These are phyloP conservation scores for Penicillium diatomitis DNA, from an alignment of 495 filamentous ascomycete species.

Conservation along the genomic window DNA sequence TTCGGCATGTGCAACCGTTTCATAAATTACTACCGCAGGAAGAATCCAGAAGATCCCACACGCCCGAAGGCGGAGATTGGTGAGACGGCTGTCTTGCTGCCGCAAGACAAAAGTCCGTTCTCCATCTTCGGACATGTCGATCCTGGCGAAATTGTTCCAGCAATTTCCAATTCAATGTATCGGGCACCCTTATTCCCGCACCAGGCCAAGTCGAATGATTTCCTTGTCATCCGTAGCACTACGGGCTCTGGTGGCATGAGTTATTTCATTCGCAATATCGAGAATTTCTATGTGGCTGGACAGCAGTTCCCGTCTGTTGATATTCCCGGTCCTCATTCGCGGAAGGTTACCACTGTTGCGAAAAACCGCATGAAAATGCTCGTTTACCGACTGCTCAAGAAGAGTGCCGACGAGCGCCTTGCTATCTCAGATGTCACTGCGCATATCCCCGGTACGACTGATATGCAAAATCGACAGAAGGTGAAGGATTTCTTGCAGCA, in stretches of 20 bases:
- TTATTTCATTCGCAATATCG: constrained; percentile 79
- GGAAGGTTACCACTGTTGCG: constrained; percentile 86
- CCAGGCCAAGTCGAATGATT: constrained; percentile 66
- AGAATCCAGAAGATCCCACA: constrained; percentile 65
- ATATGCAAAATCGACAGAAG: constrained; percentile 92
- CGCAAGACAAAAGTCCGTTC: constrained; percentile 92
- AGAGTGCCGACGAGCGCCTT: constrained; percentile 57
- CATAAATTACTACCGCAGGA: constrained; percentile 92
- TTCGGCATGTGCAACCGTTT: constrained; percentile 94
- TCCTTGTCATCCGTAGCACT: constrained; percentile 71
- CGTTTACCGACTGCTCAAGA: constrained; percentile 72
- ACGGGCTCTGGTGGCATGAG: constrained; percentile 63
- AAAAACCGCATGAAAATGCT: constrained; percentile 97
- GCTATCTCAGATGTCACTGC: constrained; percentile 70
- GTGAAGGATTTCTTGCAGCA: constrained; percentile 93
- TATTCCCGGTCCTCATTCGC: constrained; percentile 84
- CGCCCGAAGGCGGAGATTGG: constrained; percentile 73
- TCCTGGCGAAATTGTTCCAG: constrained; percentile 77
- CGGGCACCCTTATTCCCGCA: constrained; percentile 90
- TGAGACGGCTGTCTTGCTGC: constrained; percentile 75
- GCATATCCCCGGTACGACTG: constrained; percentile 81
- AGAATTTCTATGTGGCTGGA: constrained; percentile 81
- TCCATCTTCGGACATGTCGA: constrained; percentile 89
- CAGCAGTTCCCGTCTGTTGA: constrained; percentile 87
- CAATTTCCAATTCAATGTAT: constrained; percentile 91